A percentile compares a stretch with the other conserved stretches of the same genome.
These are phyloP conservation scores for Rhipidocladum racemiflorum DNA, from an alignment of 176 grass and related monocot genomes.

Conservation along the genomic window DNA sequence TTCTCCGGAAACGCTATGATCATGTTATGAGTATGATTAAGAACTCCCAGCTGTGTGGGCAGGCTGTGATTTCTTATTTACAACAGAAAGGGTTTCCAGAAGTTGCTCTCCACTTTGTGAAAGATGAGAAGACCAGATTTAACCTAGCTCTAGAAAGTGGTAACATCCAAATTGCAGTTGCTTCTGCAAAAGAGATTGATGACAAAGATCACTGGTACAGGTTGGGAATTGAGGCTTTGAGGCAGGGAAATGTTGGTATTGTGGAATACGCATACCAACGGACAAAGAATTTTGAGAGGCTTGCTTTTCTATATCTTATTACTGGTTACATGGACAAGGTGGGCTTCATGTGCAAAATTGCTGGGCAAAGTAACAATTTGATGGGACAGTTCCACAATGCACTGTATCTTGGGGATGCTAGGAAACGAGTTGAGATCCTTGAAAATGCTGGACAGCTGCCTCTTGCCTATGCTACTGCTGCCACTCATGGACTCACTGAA, in stretches of 20 bases:
- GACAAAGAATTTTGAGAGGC: slow-evolving; percentile 96
- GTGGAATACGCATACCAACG: slow-evolving; percentile 97
- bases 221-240: slow-evolving; percentile 88
- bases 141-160: slow-evolving; percentile 97
- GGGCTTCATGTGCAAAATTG: slow-evolving; percentile 90
- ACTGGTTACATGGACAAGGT: slow-evolving; percentile 89
- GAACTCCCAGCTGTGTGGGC: slow-evolving; percentile 91
- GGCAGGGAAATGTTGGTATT: slow-evolving; percentile 96
- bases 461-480: slow-evolving; percentile 87
- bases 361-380: slow-evolving; percentile 85
- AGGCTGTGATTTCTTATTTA: slow-evolving; percentile 93
- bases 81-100: slow-evolving; percentile 98
- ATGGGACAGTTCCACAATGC: slow-evolving; percentile 99
- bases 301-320: slow-evolving; percentile 97
- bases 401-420: slow-evolving; percentile 89
- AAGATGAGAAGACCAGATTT: slow-evolving; percentile 96
- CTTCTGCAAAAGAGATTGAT: slow-evolving; percentile 97
- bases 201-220: slow-evolving; percentile 98
- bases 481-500: slow-evolving; percentile 83
- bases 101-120: slow-evolving; percentile 98
- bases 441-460: slow-evolving; percentile 89
- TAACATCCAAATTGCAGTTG: slow-evolving; percentile 98
- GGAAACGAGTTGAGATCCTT: slow-evolving; percentile 81
- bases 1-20: slow-evolving; percentile 75
- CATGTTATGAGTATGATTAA: slow-evolving; percentile 99